A percentile compares a stretch with the other conserved stretches of the same genome.
Evolutionary conservation across 2,329 filamentous ascomycete species (phyloP).

Genomic region (Botrytis galanthina): DNA sequence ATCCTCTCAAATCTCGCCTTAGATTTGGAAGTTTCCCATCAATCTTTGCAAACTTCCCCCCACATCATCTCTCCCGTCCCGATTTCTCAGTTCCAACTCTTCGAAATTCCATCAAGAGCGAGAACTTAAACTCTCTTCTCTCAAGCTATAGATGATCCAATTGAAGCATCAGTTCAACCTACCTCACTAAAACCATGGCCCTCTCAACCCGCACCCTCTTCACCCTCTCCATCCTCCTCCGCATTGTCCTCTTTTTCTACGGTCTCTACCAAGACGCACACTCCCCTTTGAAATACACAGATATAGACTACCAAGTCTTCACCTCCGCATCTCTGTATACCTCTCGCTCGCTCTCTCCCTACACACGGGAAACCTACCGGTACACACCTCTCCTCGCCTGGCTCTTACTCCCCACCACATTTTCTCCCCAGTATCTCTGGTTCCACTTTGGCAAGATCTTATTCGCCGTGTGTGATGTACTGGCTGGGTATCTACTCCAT

Average conservation of each 20-base stretch:
- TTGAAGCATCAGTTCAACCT: neutral
- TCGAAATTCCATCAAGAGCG: neutral
- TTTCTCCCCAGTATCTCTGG: conserved; percentile 42
- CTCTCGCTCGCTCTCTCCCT: conserved; percentile 68
- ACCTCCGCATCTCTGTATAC: conserved; percentile 86
- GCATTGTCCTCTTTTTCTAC: conserved; percentile 74
- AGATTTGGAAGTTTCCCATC: neutral
- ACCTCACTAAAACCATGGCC: neutral
- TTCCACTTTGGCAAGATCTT: conserved; percentile 86
- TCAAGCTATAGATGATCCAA: neutral
- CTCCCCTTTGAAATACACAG: conserved; percentile 94
- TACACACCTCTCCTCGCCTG: conserved; percentile 94
- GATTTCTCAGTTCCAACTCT: neutral
- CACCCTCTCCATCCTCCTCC: conserved; percentile 59
- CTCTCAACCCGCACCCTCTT: conserved; percentile 50
- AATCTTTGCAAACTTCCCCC: neutral
- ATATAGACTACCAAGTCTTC: conserved; percentile 98
- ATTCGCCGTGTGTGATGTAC: conserved; percentile 78
- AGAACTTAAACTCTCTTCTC: neutral
- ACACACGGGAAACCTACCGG: conserved; percentile 88
- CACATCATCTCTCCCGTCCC: neutral
- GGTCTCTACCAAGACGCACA: conserved; percentile 89
- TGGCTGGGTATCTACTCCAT: conserved; percentile 78
- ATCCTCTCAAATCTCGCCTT: neutral
- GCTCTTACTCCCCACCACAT: conserved; percentile 79